Base-by-base conservation (phyloP, 2,329 filamentous ascomycete genomes). In the Trichophyton verrucosum region DNA sequence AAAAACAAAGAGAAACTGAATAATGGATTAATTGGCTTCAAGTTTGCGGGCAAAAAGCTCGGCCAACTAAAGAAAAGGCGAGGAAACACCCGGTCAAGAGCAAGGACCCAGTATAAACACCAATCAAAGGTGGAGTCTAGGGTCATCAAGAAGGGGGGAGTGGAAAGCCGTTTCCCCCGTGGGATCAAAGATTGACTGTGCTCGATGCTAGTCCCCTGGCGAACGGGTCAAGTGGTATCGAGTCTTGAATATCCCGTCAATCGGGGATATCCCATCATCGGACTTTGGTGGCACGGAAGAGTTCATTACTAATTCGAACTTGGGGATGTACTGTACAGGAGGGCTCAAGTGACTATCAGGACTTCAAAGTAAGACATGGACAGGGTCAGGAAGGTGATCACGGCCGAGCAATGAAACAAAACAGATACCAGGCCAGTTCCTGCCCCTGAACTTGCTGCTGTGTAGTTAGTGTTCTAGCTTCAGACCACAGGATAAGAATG, bases 161-260 rank as follows among this genome's bases (percentile, higher is more conserved):
- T 3, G 33, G n/a, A 55, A 36, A 55, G 15, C 30, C 49, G 49
- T 55, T 55, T 55, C n/a, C 30, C 49, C 24, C n/a, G 49, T 33
- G 24, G 30, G 13, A 24, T 53, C 13, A 27, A 13, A 13, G 49
- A 27, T 4, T 27, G 15, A 36, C 15, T 36, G 49, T 55, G 49
- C 49, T 36, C 15, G 15, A 15, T 55, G 49, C 49, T 36, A 36
- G 7, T 17, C 49, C 49, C 49, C 49, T 55, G 15, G 27, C 15
- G 49, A 20, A 55, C 27, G 49, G 49, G 30, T 55, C 49, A 55
- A 55, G 24, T 55, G 49, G 49, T 55, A 55, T 55, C 46, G 20
- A 49, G 24, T 15, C 8, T 38, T 49, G 46, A 49, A 24, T 27
- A 27, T 30, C 46, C 46, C 46, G 46, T 49, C 46, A 49, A 36